Evolutionary conservation across 176 grass and related monocot genomes (phyloP), one percentile per base, ranked within the genome.

Genomic region (Raddia distichophylla): DNA sequence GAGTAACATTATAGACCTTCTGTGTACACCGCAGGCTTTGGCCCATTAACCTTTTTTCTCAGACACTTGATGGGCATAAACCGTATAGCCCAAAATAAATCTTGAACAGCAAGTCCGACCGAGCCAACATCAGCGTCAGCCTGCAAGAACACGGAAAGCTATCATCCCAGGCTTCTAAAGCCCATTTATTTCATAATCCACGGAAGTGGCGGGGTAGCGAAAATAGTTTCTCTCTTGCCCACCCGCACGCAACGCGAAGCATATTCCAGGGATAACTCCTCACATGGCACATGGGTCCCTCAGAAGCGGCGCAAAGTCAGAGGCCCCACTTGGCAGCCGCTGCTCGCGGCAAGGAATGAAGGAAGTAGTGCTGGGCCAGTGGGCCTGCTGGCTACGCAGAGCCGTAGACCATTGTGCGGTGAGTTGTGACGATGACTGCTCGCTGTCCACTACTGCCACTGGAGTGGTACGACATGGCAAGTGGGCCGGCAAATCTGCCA

Each of bases 401-500:
- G 4, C 4, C 37, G 37, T 40, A 40, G 17, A 3, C 17, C 17
- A 8, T 57, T n/a, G 17, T 57, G 54, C 54, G 7, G 42, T n/a
- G 8, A 85, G 54, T 17, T n/a, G 42, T n/a, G 8, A 85, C 69
- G 78, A 69, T 69, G 34, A 63, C 67, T 76, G 54, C 78, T 10
- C 79, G 20, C 22, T 64, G 85, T 56, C 53, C 78, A 82, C 85
- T 47, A 72, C 13, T 47, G 8, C 55, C 7, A 2, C 12, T 7
- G 0, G 15, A 43, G 12, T 11, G 51, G 35, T 44, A 49, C 16
- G n/a, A 15, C 59, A 46, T 69, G 87, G 81, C 81, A 84, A 89
- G 82, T 85, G 87, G 77, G 42, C 72, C 58, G n/a, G 35, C 35
- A 43, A 40, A 73, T 50, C 44, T 14, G 65, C 87, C 78, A 85